Conservation (phyloP, 1,284 basidiomycete genomes). For the Porogramme epimiltina region DNA sequence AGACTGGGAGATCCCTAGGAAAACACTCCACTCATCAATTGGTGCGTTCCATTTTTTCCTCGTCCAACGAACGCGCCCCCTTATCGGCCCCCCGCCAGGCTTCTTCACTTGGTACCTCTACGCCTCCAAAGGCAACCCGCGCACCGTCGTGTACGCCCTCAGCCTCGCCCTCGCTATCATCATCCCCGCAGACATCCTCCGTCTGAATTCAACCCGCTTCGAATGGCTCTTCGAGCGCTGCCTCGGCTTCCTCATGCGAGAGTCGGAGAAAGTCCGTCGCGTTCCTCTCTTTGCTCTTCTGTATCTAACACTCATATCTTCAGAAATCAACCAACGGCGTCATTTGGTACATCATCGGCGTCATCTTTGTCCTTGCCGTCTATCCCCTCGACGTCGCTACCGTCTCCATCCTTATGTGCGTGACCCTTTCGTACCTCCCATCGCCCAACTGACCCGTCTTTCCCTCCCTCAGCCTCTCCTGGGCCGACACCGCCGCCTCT, state of each 20-base stretch:
- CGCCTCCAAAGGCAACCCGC: conserved; percentile 53
- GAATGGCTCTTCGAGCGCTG: conserved; percentile 76
- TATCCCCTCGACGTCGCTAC: conserved; percentile 89
- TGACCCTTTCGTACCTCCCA: conserved; percentile 17
- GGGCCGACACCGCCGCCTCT: conserved; percentile 96
- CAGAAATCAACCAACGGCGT: conserved; percentile 83
- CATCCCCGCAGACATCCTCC: conserved; percentile 76
- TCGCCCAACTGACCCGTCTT: not conserved
- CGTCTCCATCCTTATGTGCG: conserved; percentile 86
- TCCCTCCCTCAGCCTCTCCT: conserved; percentile 71
- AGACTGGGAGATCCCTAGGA: conserved; percentile 90
- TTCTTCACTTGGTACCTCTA: conserved; percentile 86
- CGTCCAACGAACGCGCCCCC: not conserved
- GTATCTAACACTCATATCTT: not conserved
- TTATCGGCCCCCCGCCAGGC: conserved; percentile 46
- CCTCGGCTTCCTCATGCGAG: conserved; percentile 92
- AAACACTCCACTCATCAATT: conserved; percentile 88
- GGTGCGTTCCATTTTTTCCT: conserved; percentile 50
- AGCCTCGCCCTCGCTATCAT: conserved; percentile 73
- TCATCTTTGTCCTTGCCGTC: conserved; percentile 77
- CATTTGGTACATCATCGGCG: conserved; percentile 95
- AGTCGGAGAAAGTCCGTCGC: conserved; percentile 76
- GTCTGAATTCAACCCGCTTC: conserved; percentile 72
- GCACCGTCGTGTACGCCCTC: conserved; percentile 65
- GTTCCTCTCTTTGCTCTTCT: not conserved